These are phyloP conservation scores for Penicillium subrubescens DNA, from an alignment of 495 filamentous ascomycete genomes.

Conservation along the genomic window DNA sequence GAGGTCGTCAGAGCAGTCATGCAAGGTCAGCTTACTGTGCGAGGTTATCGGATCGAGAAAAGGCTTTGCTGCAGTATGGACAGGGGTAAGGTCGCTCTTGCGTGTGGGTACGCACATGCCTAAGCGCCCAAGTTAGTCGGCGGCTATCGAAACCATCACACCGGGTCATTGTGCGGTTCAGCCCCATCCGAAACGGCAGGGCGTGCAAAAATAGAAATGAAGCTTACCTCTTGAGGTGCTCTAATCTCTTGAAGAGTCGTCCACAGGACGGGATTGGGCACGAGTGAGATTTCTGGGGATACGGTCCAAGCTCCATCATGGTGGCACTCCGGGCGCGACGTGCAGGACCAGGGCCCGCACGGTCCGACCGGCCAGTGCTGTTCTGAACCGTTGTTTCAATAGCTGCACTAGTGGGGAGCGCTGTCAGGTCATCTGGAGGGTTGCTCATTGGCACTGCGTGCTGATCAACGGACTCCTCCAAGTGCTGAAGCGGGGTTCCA, in stretches of 20 bases:
- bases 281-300: slow-evolving; percentile 95
- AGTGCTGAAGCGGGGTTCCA: slow-evolving; percentile 78
- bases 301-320: slow-evolving; percentile 93
- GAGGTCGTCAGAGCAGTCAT: background rate
- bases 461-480: slow-evolving; percentile 77
- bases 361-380: slow-evolving; percentile 63
- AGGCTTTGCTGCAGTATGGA: slow-evolving; percentile 96
- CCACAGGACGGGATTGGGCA: slow-evolving; percentile 99
- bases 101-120: slow-evolving; percentile 98
- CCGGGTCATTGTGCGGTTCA: slow-evolving; percentile 22
- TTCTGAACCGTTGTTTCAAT: slow-evolving; percentile 58
- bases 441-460: slow-evolving; percentile 64
- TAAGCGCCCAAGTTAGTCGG: slow-evolving; percentile 60
- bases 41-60: slow-evolving; percentile 96
- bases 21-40: slow-evolving; percentile 74
- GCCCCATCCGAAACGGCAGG: slow-evolving; percentile 18
- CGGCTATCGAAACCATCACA: slow-evolving; percentile 55
- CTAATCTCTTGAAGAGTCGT: slow-evolving; percentile 96
- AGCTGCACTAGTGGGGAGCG: slow-evolving; percentile 65
- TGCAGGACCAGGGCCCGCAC: slow-evolving; percentile 68
- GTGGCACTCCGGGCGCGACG: slow-evolving; percentile 93
- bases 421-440: slow-evolving; percentile 65
- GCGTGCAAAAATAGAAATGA: slow-evolving; percentile 27
- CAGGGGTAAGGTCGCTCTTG: slow-evolving; percentile 98
- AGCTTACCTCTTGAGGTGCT: slow-evolving; percentile 97